Base-by-base conservation (phyloP, 2,329 filamentous ascomycete species). In the Rosellinia necatrix region DNA sequence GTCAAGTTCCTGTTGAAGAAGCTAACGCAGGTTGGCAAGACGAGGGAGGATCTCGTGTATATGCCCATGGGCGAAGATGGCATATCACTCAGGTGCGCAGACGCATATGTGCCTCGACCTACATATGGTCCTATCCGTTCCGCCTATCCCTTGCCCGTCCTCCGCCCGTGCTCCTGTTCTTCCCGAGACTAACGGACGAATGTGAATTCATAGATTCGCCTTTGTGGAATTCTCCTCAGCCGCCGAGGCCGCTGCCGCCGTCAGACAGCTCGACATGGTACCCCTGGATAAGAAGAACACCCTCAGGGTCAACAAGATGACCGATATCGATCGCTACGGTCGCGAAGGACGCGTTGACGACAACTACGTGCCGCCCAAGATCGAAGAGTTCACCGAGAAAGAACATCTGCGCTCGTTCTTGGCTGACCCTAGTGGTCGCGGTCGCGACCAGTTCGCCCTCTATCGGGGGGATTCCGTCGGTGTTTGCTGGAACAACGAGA, bases 401-500 rank as follows among this genome's bases (percentile, higher is more conserved):
- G 93, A 97, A 77, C 94, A 99, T 74, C 79, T 97, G 68, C 86
- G 92, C 71, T 97, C 90, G 73, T 99, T 92, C 87, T 80, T 99
- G 68, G 89, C 88, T 64, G 94, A 99, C 70, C 81, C 88, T 56
- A 79, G 80, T 52, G 85, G 81, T 50, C 91, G 91, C 65, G 91
- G 91, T 64, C 87, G 94, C 60, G 94, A 99, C 72, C 93, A 99
- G 79, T 94, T 97, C 68, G 90, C 90, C 73, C 92, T 97, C 85
- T 97, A 90, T 81, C 88, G 91, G 49, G 90, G 88, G 65, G 94
- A 99, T 49, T 89, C 88, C 61, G 94, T 99, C 32, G 92, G 92
- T 57, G 89, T 99, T 5, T 96, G 90, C 81, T 99, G 93, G 93
- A 97, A 97, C 80, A 96, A 96, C 81, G 94, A 96, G 77, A 93